Conservation (phyloP, 257 asterid species). For the Gynochthodes officinalis region DNA sequence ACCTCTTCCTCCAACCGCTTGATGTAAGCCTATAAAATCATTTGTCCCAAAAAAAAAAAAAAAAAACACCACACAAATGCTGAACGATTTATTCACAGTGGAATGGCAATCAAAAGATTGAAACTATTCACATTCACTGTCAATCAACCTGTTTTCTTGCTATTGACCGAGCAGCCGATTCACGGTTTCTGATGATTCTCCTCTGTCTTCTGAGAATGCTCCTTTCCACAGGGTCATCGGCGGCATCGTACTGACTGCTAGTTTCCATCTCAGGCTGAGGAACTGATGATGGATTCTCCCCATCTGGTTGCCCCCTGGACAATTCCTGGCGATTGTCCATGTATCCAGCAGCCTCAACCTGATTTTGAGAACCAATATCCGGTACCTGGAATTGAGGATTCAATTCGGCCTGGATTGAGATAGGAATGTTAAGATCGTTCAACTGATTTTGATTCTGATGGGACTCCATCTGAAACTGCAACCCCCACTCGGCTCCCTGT, state of each 20-base stretch:
- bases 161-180: slow-evolving; percentile 55
- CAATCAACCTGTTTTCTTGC: slow-evolving; percentile 49
- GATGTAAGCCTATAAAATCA: slow-evolving; percentile 38
- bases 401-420: no score
- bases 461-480: no score
- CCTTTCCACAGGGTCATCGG: slow-evolving; percentile 18
- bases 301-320: neutral
- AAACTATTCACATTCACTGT: no score
- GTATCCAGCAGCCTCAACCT: slow-evolving; percentile 21
- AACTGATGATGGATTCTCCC: slow-evolving; percentile 9
- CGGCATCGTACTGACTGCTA: neutral
- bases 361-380: slow-evolving; percentile 18
- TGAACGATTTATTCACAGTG: neutral
- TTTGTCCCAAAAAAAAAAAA: neutral
- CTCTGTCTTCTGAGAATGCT: slow-evolving; percentile 37
- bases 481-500: no score
- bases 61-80: no score
- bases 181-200: slow-evolving; percentile 50
- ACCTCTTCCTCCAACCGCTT: slow-evolving; percentile 32
- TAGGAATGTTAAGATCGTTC: no score
- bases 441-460: no score
- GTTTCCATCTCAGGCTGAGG: slow-evolving; percentile 7
- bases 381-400: neutral
- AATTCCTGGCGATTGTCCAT: slow-evolving; percentile 12
- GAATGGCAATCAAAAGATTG: neutral